These are phyloP conservation scores for Calycina herbarum DNA, from an alignment of 2,329 filamentous ascomycete species.

Conservation along the genomic window DNA sequence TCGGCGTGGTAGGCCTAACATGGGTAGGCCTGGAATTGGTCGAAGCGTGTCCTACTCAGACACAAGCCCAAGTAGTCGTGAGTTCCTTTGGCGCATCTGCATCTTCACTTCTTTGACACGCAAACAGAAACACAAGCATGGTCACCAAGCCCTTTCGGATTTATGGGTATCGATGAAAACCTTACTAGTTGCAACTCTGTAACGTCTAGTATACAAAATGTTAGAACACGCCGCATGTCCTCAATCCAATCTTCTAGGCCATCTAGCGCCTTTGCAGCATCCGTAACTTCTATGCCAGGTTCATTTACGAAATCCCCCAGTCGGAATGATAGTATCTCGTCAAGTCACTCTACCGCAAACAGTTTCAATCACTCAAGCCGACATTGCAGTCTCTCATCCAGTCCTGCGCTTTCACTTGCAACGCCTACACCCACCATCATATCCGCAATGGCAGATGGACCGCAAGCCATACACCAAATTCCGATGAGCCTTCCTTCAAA, in stretches of 20 bases:
- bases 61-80: constrained; percentile 14
- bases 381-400: constrained; percentile 5
- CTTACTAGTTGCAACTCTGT: constrained; percentile 4
- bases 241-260: constrained; percentile 10
- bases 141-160: constrained; percentile 14
- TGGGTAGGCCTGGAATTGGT: constrained; percentile 17
- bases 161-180: constrained; percentile 13
- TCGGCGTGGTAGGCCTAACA: neutral
- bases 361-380: neutral
- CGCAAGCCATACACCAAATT: neutral
- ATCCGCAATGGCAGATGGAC: neutral
- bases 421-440: neutral
- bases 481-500: neutral
- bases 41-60: constrained; percentile 25
- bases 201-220: constrained; percentile 9
- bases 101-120: neutral
- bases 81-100: neutral
- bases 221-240: constrained; percentile 9
- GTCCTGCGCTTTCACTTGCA: neutral
- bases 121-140: constrained; percentile 16
- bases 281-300: constrained; percentile 5
- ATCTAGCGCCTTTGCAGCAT: neutral
- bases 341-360: neutral
- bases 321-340: neutral
- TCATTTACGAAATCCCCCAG: neutral